A percentile compares a stretch with the other conserved stretches of the same genome.
These are phyloP conservation scores for Phytopythium chamaehyphon DNA, from an alignment of 352 stramenopile genomes.

Conservation along the genomic window DNA sequence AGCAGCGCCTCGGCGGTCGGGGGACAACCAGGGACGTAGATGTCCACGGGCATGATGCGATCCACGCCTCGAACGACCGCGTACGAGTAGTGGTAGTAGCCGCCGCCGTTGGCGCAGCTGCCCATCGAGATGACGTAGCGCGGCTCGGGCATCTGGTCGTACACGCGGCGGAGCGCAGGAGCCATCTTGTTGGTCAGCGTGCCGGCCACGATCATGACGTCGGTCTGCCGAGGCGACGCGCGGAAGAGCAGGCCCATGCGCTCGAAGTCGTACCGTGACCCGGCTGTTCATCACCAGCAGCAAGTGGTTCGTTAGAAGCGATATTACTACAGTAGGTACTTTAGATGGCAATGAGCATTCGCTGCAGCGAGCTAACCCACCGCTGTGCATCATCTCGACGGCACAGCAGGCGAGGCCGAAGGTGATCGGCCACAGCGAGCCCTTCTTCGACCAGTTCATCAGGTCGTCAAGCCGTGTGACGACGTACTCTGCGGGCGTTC, in stretches of 20 bases:
- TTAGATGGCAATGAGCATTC: too few relatives aligned
- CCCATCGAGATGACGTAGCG: too few relatives aligned
- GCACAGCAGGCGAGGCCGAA: conserved; percentile 99
- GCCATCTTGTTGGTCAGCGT: conserved; percentile 99
- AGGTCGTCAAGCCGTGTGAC: conserved; percentile 97
- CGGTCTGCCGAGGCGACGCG: conserved; percentile 91
- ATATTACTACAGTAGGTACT: too few relatives aligned
- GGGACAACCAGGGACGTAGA: conserved; percentile 98
- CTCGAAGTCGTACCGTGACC: too few relatives aligned
- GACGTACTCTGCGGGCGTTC: conserved; percentile 92
- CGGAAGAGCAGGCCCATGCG: conserved; percentile 97
- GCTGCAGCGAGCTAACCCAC: too few relatives aligned
- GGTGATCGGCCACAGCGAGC: conserved; percentile 98
- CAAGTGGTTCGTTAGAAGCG: too few relatives aligned
- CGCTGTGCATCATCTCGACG: conserved; percentile 98
- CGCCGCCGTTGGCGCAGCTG: too few relatives aligned
- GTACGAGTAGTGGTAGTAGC: too few relatives aligned
- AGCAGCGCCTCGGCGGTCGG: conserved; percentile 97
- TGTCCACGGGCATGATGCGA: conserved; percentile 97
- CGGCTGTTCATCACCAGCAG: too few relatives aligned
- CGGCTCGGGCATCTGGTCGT: too few relatives aligned
- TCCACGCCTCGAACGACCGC: conserved; percentile 96
- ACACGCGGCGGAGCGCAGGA: conserved; percentile 91
- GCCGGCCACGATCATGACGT: conserved; percentile 99
- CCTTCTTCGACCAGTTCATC: conserved; percentile 96